phyloP scores from a whole-genome alignment of 2,329 filamentous ascomycete species.

The Chrysosphaeria jannelii region DNA sequence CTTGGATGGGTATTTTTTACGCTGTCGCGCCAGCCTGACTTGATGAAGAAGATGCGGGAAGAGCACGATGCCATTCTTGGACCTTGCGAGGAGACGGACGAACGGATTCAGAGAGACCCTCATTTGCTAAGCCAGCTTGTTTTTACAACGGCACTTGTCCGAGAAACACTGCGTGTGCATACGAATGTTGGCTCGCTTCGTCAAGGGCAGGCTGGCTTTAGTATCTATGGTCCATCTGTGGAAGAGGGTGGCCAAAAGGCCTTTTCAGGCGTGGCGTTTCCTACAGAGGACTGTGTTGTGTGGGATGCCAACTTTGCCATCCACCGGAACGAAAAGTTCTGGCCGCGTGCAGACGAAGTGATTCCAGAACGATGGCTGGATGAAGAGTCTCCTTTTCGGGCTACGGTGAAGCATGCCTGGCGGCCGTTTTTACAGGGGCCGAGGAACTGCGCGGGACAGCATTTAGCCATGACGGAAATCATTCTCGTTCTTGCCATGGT shows the following conservation, averaged over 20 bases:
- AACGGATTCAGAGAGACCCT: slow-evolving; percentile 11
- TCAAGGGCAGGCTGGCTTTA: slow-evolving; percentile 9
- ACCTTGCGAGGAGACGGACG: slow-evolving; percentile 9
- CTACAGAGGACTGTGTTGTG: slow-evolving; percentile 14
- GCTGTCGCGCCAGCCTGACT: slow-evolving; percentile 8
- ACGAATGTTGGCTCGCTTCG: slow-evolving; percentile 18
- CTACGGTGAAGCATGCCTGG: slow-evolving; percentile 15
- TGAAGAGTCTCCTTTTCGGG: slow-evolving; percentile 8
- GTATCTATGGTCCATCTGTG: slow-evolving; percentile 13
- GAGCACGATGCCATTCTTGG: slow-evolving; percentile 21
- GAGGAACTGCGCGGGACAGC: slow-evolving; percentile 23
- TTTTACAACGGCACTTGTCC: slow-evolving; percentile 22
- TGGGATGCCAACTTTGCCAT: slow-evolving; percentile 11
- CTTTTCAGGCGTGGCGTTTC: slow-evolving; percentile 12
- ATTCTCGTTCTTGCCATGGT: slow-evolving; percentile 3
- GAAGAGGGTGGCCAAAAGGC: neutral
- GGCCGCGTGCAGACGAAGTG: slow-evolving; percentile 14
- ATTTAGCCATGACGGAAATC: slow-evolving; percentile 4
- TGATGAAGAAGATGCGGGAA: slow-evolving; percentile 7
- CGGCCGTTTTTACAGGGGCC: slow-evolving; percentile 23
- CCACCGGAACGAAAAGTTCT: slow-evolving; percentile 12
- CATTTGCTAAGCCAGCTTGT: slow-evolving; percentile 18
- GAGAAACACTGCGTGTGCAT: slow-evolving; percentile 22
- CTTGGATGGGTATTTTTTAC: slow-evolving; percentile 8
- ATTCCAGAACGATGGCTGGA: slow-evolving; percentile 16